Percentiles rank a stretch among this genome's conserved stretches.
Evolutionary conservation across 1,284 basidiomycete genomes (phyloP).

Genomic region (Exobasidium cylindrosporum): DNA sequence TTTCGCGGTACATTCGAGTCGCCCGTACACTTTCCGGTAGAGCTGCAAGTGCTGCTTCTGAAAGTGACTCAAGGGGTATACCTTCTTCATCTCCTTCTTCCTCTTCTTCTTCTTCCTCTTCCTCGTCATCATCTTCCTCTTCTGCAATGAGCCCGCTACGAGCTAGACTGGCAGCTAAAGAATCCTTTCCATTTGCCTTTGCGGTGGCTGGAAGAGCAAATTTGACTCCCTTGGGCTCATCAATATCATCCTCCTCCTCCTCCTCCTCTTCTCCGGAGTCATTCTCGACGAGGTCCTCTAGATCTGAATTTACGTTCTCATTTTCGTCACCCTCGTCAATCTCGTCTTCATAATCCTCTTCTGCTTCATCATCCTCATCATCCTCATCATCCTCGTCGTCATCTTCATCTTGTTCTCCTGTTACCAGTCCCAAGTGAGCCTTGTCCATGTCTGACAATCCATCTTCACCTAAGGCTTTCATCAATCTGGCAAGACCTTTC

Average conservation of each 20-base stretch:
- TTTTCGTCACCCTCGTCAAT: slow-evolving; percentile 23
- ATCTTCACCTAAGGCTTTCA: slow-evolving; percentile 49
- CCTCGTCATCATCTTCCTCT: slow-evolving; percentile 33
- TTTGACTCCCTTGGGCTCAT: slow-evolving; percentile 19
- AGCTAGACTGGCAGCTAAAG: slow-evolving; percentile 47
- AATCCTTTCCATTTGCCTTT: slow-evolving; percentile 25
- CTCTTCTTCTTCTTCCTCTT: slow-evolving; percentile 32
- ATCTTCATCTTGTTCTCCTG: slow-evolving; percentile 25
- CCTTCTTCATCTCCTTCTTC: slow-evolving; percentile 32
- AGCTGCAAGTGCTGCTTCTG: slow-evolving; percentile 21
- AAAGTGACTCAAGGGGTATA: slow-evolving; percentile 15
- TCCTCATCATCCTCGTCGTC: slow-evolving; percentile 30
- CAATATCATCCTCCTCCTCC: slow-evolving; percentile 20
- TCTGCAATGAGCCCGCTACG: slow-evolving; percentile 42
- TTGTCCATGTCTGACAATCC: slow-evolving; percentile 45
- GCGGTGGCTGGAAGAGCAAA: slow-evolving; percentile 19
- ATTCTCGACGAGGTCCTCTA: slow-evolving; percentile 22
- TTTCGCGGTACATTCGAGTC: slow-evolving; percentile 40
- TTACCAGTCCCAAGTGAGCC: slow-evolving; percentile 36
- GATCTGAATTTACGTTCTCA: slow-evolving; percentile 18
- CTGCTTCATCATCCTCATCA: slow-evolving; percentile 27
- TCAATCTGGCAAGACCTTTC: slow-evolving; percentile 45
- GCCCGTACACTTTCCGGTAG: slow-evolving; percentile 44
- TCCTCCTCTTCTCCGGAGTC: slow-evolving; percentile 23
- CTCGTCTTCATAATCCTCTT: slow-evolving; percentile 22